Conservation (phyloP, 495 filamentous ascomycete species). For the Aspergillus asperescens region DNA sequence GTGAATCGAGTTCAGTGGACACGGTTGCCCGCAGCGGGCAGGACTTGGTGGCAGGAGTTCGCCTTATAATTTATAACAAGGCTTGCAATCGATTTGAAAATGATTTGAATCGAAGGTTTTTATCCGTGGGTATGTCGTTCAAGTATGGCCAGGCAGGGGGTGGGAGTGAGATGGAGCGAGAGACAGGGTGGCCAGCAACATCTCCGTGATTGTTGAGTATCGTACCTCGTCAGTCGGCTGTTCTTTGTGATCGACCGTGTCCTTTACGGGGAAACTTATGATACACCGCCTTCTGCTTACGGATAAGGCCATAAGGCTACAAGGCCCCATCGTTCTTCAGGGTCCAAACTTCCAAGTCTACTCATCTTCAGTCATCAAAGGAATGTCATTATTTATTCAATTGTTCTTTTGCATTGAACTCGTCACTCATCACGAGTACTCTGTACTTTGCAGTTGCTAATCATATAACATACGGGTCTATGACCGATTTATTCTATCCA, state of each 20-base stretch:
- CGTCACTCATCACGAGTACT: neutral
- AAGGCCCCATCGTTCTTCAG: neutral
- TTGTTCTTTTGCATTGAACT: neutral
- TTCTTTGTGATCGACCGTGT: slow-evolving; percentile 28
- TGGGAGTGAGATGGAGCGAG: slow-evolving; percentile 21
- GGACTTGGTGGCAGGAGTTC: slow-evolving; percentile 8
- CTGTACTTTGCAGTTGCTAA: neutral
- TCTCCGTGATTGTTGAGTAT: slow-evolving; percentile 11
- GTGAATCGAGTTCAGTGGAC: slow-evolving; percentile 42
- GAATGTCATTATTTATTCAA: neutral
- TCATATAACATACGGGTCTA: neutral
- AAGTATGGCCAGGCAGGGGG: neutral
- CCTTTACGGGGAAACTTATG: slow-evolving; percentile 20
- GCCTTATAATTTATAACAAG: neutral
- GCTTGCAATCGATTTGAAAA: neutral
- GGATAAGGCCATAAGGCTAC: slow-evolving; percentile 6
- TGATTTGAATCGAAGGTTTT: neutral
- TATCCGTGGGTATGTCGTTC: neutral
- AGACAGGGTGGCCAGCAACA: slow-evolving; percentile 22
- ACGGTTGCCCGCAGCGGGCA: slow-evolving; percentile 34
- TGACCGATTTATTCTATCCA: neutral
- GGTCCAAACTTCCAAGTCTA: neutral
- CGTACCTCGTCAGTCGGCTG: slow-evolving; percentile 16
- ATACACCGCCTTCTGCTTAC: slow-evolving; percentile 25
- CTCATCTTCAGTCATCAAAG: neutral